A percentile compares a stretch with the other conserved stretches of the same genome.
Evolutionary conservation across 331 rosid genomes (phyloP).

Genomic region (Spiraea crenata): DNA sequence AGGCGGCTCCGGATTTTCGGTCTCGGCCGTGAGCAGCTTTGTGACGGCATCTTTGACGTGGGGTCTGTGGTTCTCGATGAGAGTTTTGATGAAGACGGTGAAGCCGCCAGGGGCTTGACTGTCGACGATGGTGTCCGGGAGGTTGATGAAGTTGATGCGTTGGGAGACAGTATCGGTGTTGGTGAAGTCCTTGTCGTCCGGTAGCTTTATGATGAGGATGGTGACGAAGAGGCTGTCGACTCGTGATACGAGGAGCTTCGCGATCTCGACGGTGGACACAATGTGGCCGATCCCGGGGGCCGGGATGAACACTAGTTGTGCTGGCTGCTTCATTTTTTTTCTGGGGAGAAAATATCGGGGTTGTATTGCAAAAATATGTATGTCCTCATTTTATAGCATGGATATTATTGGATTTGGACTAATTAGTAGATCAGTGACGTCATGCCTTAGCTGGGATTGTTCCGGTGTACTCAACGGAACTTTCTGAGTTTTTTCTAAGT

Average conservation of each 20-base stretch:
- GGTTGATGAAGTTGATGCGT: slow-evolving; percentile 34
- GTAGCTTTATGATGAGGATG: slow-evolving; percentile 22
- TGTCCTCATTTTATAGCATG: no score
- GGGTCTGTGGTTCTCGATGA: slow-evolving; percentile 7
- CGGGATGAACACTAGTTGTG: slow-evolving; percentile 44
- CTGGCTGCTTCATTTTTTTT: slow-evolving; percentile 1
- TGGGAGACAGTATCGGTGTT: slow-evolving; percentile 1
- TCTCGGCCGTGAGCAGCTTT: slow-evolving; percentile 1
- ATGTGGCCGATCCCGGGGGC: slow-evolving; percentile 38
- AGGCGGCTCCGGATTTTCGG: not conserved
- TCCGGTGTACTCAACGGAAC: no score
- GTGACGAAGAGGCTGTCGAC: slow-evolving; percentile 31
- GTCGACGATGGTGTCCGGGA: slow-evolving; percentile 19
- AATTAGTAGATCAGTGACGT: no score
- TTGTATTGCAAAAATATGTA: no score
- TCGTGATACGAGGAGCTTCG: slow-evolving; percentile 35
- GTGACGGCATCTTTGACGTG: slow-evolving; percentile 22
- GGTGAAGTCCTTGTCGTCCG: not conserved
- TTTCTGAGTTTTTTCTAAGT: no score
- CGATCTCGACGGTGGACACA: slow-evolving; percentile 38
- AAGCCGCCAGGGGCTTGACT: not conserved
- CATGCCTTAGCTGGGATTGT: no score
- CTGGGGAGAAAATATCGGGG: not conserved
- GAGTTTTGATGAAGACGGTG: not conserved
- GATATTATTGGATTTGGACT: no score